phyloP scores from a whole-genome alignment of 352 stramenopile genomes.

The Globisporangium rhizosaccharum region DNA sequence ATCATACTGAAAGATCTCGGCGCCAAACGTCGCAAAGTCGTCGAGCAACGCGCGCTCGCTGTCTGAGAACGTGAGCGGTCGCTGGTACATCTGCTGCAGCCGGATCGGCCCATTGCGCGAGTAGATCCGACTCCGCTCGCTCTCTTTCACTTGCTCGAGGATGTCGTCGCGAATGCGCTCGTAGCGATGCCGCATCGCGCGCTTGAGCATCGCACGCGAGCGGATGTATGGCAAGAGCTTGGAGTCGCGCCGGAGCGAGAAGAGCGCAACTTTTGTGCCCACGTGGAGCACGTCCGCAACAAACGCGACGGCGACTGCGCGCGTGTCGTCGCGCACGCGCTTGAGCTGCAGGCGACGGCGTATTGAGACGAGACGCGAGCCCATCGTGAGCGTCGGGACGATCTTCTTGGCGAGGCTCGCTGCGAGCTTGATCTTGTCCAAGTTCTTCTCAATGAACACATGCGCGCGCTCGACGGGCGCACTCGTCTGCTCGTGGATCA shows the following conservation, averaged over 20 bases:
- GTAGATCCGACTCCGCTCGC: constrained; percentile 52
- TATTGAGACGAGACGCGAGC: constrained; percentile 55
- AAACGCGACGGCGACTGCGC: constrained; percentile 19
- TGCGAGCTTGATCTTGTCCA: constrained; percentile 30
- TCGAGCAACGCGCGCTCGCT: constrained; percentile 52
- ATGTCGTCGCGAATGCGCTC: constrained; percentile 36
- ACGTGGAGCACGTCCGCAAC: constrained; percentile 27
- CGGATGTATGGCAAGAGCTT: constrained; percentile 41
- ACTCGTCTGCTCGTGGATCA: constrained; percentile 53
- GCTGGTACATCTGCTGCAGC: constrained; percentile 35
- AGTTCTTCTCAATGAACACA: constrained; percentile 55
- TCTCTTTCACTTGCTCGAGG: constrained; percentile 42
- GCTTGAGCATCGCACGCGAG: constrained; percentile 38
- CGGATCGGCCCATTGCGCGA: constrained; percentile 38
- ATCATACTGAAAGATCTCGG: constrained; percentile 20
- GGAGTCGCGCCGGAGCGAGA: constrained; percentile 29
- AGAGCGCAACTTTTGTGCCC: constrained; percentile 26
- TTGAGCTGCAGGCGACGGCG: constrained; percentile 51
- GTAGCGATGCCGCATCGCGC: constrained; percentile 40
- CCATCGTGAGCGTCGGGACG: constrained; percentile 59
- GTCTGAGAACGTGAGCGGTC: constrained; percentile 26
- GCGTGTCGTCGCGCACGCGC: constrained; percentile 29
- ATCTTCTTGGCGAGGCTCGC: constrained; percentile 55
- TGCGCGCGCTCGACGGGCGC: constrained; percentile 35
- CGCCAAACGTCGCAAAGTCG: constrained; percentile 25